Percentiles rank a stretch among this genome's conserved stretches.
phyloP scores from a whole-genome alignment of 768 basidiomycete species.

The Suillus luteus region DNA sequence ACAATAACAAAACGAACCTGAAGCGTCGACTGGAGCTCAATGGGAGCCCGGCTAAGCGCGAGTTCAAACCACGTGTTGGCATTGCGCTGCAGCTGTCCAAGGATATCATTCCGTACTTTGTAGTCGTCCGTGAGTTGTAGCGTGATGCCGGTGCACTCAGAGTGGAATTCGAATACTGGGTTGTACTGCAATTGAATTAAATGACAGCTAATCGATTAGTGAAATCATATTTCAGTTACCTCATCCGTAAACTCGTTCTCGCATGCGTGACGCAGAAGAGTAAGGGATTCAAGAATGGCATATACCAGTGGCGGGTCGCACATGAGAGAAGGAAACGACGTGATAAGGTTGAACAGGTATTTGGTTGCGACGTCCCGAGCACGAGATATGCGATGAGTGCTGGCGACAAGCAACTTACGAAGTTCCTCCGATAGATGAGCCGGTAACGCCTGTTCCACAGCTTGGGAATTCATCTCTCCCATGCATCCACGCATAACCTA shows the following conservation, averaged over 20 bases:
- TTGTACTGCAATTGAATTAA: conserved; percentile 67
- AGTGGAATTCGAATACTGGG: conserved; percentile 80
- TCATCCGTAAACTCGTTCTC: conserved; percentile 93
- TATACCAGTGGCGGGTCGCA: conserved; percentile 88
- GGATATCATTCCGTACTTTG: conserved; percentile 79
- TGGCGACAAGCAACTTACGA: conserved; percentile 68
- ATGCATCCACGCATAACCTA: conserved; percentile 83
- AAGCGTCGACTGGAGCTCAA: conserved; percentile 89
- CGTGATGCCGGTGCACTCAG: conserved; percentile 71
- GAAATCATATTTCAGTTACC: conserved; percentile 44
- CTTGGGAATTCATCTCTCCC: conserved; percentile 68
- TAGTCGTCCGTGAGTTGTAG: conserved; percentile 88
- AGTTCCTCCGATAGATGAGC: conserved; percentile 70
- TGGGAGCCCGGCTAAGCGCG: conserved; percentile 84
- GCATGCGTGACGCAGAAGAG: conserved; percentile 82
- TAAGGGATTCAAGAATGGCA: conserved; percentile 88
- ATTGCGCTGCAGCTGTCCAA: conserved; percentile 70
- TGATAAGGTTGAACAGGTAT: conserved; percentile 83
- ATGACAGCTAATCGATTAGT: conserved; percentile 1
- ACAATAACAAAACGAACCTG: conserved; percentile 59
- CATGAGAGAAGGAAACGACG: conserved; percentile 92
- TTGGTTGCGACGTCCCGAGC: conserved; percentile 80
- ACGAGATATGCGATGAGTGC: conserved; percentile 81
- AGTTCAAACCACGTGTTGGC: conserved; percentile 85
- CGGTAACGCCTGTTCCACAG: conserved; percentile 79